Percentiles rank a stretch among this genome's conserved stretches.
phyloP scores from a whole-genome alignment of 495 filamentous ascomycete genomes.

The Penicillium cataractarum region DNA sequence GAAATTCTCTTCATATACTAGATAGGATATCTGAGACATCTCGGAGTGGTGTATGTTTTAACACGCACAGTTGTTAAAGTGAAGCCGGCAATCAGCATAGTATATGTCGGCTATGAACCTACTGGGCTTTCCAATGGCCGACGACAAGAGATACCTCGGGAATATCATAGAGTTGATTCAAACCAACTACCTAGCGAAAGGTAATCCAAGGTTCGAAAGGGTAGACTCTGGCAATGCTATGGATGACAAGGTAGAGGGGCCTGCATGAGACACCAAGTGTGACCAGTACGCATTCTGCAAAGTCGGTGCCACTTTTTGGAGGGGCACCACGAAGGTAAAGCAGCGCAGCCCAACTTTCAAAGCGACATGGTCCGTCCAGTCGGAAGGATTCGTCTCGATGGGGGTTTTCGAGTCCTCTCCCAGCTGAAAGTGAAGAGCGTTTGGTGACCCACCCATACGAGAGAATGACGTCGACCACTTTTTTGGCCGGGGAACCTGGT shows the following conservation, averaged over 20 bases:
- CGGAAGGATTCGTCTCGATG: slow-evolving; percentile 29
- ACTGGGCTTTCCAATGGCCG: no score
- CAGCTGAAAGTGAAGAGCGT: slow-evolving; percentile 16
- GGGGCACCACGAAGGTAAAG: not conserved
- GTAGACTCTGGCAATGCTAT: no score
- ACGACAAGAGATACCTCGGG: no score
- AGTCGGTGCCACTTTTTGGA: no score
- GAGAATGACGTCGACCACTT: slow-evolving; percentile 34
- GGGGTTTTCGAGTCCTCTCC: slow-evolving; percentile 19
- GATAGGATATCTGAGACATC: no score
- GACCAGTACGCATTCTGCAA: not conserved
- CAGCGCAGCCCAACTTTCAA: slow-evolving; percentile 28
- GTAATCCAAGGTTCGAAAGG: not conserved
- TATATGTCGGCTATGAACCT: no score
- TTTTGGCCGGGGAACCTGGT: slow-evolving; percentile 12
- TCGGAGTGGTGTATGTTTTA: no score
- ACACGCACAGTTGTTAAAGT: no score
- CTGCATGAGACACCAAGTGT: not conserved
- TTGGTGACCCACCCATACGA: slow-evolving; percentile 21
- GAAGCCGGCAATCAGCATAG: no score
- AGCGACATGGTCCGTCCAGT: slow-evolving; percentile 29
- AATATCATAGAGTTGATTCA: no score
- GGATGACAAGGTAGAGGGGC: no score
- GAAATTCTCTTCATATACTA: no score
- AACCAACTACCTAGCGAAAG: not conserved